phyloP scores from a whole-genome alignment of 1,284 basidiomycete species.

The Caloboletus firmus region DNA sequence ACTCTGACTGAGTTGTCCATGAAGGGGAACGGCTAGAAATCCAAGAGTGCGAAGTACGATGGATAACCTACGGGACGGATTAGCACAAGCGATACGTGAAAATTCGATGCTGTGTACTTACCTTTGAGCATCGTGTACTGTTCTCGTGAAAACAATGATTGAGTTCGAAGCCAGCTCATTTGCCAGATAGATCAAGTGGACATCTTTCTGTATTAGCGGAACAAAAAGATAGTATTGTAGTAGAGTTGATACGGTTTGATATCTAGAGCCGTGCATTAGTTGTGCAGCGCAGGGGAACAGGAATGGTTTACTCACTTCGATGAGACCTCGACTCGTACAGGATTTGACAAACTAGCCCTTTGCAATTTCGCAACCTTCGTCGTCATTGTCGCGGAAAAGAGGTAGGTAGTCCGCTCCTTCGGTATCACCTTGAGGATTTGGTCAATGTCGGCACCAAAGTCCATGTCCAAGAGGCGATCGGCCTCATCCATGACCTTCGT shows the following conservation, averaged over 20 bases:
- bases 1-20: conserved; percentile 94
- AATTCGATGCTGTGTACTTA: conserved; percentile 30
- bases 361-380: conserved; percentile 98
- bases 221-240: conserved; percentile 96
- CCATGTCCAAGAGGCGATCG: conserved; percentile 94
- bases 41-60: conserved; percentile 90
- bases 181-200: conserved; percentile 86
- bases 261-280: conserved; percentile 51
- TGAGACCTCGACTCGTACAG: conserved; percentile 92
- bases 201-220: conserved; percentile 91
- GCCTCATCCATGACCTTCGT: conserved; percentile 93
- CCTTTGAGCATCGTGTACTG: conserved; percentile 92
- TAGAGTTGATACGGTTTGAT: conserved; percentile 94
- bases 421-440: conserved; percentile 96
- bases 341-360: conserved; percentile 92
- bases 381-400: conserved; percentile 99
- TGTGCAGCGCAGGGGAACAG: background rate
- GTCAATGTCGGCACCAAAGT: conserved; percentile 96
- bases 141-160: conserved; percentile 95
- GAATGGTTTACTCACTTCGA: conserved; percentile 66
- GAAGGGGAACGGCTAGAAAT: conserved; percentile 93
- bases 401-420: conserved; percentile 91
- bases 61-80: conserved; percentile 57
- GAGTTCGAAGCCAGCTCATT: conserved; percentile 92
- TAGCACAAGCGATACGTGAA: background rate